Evolutionary conservation across 352 stramenopile genomes (phyloP).

Genomic region (Globisporangium barbulae): DNA sequence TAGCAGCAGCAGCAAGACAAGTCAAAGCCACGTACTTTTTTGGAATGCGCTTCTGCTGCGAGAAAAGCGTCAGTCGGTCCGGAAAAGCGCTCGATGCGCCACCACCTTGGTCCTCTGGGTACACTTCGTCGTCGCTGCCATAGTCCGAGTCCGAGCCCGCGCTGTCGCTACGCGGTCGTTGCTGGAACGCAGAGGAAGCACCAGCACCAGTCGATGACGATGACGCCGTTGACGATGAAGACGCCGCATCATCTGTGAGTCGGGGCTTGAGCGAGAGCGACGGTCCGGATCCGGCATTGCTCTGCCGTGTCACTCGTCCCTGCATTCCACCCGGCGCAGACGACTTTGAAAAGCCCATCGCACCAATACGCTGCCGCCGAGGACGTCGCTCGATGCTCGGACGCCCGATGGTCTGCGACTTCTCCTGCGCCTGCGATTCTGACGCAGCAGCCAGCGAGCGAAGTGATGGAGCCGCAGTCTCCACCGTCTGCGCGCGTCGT

Average conservation of each 20-base stretch:
- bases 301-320: slow-evolving; percentile 16
- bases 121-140: slow-evolving; percentile 60
- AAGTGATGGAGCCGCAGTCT: background rate
- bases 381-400: slow-evolving; percentile 28
- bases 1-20: background rate
- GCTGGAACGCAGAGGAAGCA: slow-evolving; percentile 1
- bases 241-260: slow-evolving; percentile 19
- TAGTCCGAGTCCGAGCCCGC: slow-evolving; percentile 40
- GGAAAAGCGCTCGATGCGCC: slow-evolving; percentile 55
- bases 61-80: slow-evolving; percentile 69
- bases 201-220: slow-evolving; percentile 10
- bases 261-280: slow-evolving; percentile 33
- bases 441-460: slow-evolving; percentile 6
- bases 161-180: slow-evolving; percentile 44
- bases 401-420: background rate
- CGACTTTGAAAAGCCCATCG: slow-evolving; percentile 34
- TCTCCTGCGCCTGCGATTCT: slow-evolving; percentile 11
- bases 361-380: slow-evolving; percentile 52
- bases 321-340: slow-evolving; percentile 2
- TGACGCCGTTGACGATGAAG: background rate
- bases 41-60: slow-evolving; percentile 75
- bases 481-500: background rate
- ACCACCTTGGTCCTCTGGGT: slow-evolving; percentile 37
- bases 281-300: slow-evolving; percentile 16
- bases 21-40: slow-evolving; percentile 26